Conservation (phyloP, 2,329 filamentous ascomycete genomes). For the Fusarium miscanthi region DNA sequence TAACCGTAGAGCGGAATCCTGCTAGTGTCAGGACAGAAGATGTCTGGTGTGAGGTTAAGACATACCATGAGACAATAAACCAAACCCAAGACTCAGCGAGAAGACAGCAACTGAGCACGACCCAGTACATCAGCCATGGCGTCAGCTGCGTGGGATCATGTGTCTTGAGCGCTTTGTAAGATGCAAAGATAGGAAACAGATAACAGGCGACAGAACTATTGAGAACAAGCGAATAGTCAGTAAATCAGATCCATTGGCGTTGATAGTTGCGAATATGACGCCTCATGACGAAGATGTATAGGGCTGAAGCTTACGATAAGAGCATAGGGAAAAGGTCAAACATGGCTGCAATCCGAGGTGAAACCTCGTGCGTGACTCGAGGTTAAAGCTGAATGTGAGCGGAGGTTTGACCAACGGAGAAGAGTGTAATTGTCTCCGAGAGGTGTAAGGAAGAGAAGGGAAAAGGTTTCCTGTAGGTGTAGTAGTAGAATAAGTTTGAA, state of each 20-base stretch:
- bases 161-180: constrained; percentile 96
- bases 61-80: constrained; percentile 82
- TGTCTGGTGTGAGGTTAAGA: neutral
- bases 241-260: constrained; percentile 8
- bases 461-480: neutral
- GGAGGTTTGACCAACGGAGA: neutral
- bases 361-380: neutral
- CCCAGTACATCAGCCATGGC: constrained; percentile 99
- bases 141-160: constrained; percentile 88
- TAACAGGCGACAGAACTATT: constrained; percentile 85
- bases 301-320: constrained; percentile 71
- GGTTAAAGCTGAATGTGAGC: neutral
- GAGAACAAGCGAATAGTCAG: constrained; percentile 14
- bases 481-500: constrained; percentile 11
- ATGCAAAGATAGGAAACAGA: constrained; percentile 94
- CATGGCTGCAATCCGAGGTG: constrained; percentile 60
- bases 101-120: constrained; percentile 84
- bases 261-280: constrained; percentile 28
- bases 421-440: constrained; percentile 1
- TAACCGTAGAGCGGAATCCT: constrained; percentile 95
- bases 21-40: neutral
- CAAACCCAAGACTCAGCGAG: constrained; percentile 88
- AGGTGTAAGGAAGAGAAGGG: neutral
- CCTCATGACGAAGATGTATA: constrained; percentile 32
- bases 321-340: constrained; percentile 83